Base-by-base conservation (phyloP, 1,139 yeast genomes). In the Candida glucosophila region DNA sequence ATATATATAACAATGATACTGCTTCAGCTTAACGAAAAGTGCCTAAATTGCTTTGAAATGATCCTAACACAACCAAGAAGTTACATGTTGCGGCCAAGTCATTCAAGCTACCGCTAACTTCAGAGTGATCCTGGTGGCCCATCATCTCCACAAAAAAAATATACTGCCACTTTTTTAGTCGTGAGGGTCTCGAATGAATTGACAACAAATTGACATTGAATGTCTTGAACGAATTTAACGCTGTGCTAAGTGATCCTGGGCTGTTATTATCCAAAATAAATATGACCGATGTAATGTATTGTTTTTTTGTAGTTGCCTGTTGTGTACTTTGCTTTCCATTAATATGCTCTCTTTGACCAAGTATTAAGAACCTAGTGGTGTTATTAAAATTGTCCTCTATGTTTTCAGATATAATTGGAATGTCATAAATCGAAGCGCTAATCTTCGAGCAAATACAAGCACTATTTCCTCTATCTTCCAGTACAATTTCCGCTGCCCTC, bases 331-430 rank as follows among this genome's bases (percentile, higher is more conserved):
- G 30, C 16, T 26, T 32, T 3, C 37, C 32, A 5, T 31, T 27
- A 6, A 16, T 18, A 12, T 37, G 37, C 27, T 28, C 43, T 24
- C 30, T 22, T 26, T 49, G 44, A 2, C 78, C 75, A 23, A 90
- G 55, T 0, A 85, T 67, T 29, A 90, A 53, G 46, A 90, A 90
- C 34, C 97, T 57, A 2, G 98, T 90, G 4, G 94, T 82, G 49
- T 90, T 90, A 17, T 73, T 74, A 22, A 59, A 49, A 31, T 62
- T 62, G 44, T 88, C 94, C 43, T 88, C 92, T 22, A 90, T 69
- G 31, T 70, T 67, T 5, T 58, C 43, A 16, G 54, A 49, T 20
- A 76, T 41, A 1, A 83, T 64, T 0, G 82, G 79, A 12, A 80
- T 67, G 2, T 66, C 58, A 38, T 77, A 75, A 13, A 80, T 57